Conservation (phyloP, 1,284 basidiomycete species). For the Ustilago esculenta region DNA sequence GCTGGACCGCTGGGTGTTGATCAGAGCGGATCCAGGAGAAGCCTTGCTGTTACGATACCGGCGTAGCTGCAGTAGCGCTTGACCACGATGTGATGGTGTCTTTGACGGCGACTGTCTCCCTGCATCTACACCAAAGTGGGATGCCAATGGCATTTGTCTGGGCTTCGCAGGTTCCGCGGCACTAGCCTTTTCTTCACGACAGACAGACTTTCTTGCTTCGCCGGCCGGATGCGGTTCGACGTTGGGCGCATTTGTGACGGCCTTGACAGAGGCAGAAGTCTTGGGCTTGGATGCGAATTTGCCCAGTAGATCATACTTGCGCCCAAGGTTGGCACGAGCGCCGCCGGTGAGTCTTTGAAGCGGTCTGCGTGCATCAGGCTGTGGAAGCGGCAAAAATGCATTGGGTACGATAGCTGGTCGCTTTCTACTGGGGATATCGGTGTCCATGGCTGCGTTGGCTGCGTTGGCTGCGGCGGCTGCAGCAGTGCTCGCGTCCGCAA, state of each 20-base stretch:
- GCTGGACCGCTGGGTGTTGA: constrained; percentile 1
- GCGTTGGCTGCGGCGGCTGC: constrained; percentile 31
- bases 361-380: constrained; percentile 25
- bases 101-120: constrained; percentile 9
- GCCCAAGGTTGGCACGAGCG: constrained; percentile 20
- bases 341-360: constrained; percentile 23
- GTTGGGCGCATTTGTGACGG: not conserved
- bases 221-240: constrained; percentile 1
- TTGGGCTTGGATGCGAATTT: constrained; percentile 39
- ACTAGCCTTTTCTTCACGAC: constrained; percentile 3
- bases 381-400: constrained; percentile 35
- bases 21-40: constrained; percentile 6
- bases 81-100: constrained; percentile 14
- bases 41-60: constrained; percentile 17
- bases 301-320: constrained; percentile 45
- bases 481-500: constrained; percentile 33
- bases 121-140: constrained; percentile 3
- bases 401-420: constrained; percentile 35
- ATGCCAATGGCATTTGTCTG: not conserved
- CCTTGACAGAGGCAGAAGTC: constrained; percentile 4
- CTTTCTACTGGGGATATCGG: constrained; percentile 20
- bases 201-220: constrained; percentile 2
- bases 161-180: not conserved
- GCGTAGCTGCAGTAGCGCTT: constrained; percentile 25
- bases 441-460: constrained; percentile 32